Conservation (phyloP, 345 rosid genomes). For the Eucalyptus sp. region DNA sequence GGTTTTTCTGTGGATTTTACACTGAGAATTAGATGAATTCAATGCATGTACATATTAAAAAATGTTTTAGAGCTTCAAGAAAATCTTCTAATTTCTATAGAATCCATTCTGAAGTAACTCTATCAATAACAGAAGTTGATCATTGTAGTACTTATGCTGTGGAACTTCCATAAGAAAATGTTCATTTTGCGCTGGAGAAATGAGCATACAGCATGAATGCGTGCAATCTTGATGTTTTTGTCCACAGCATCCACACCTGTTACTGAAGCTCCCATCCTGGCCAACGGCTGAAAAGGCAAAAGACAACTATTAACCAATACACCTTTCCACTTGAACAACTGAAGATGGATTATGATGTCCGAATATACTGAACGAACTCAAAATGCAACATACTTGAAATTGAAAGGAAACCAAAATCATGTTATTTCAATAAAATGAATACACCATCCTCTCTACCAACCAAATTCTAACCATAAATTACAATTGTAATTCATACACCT, state of each 20-base stretch:
- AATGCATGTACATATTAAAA: background rate
- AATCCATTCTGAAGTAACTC: background rate
- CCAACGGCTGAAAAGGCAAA: conserved; percentile 62
- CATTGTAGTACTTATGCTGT: background rate
- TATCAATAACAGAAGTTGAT: background rate
- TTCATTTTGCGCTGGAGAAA: background rate
- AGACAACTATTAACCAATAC: background rate
- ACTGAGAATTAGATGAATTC: background rate
- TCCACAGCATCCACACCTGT: conserved; percentile 92
- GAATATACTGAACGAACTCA: background rate
- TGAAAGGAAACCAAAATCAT: background rate
- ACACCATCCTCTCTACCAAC: background rate
- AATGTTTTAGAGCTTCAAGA: background rate
- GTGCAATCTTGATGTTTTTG: conserved; percentile 83
- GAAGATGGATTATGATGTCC: background rate
- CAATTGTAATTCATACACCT: background rate
- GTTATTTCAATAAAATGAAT: background rate
- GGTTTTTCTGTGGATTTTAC: background rate
- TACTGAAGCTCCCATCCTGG: conserved; percentile 94
- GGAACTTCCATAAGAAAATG: background rate
- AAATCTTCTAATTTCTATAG: background rate
- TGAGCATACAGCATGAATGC: conserved; percentile 74
- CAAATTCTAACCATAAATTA: background rate
- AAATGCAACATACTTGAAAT: background rate
- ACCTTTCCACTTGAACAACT: background rate